Percentiles rank a stretch among this genome's conserved stretches.
Conservation (phyloP, 306 rosid species). For the Parietaria judaica region DNA sequence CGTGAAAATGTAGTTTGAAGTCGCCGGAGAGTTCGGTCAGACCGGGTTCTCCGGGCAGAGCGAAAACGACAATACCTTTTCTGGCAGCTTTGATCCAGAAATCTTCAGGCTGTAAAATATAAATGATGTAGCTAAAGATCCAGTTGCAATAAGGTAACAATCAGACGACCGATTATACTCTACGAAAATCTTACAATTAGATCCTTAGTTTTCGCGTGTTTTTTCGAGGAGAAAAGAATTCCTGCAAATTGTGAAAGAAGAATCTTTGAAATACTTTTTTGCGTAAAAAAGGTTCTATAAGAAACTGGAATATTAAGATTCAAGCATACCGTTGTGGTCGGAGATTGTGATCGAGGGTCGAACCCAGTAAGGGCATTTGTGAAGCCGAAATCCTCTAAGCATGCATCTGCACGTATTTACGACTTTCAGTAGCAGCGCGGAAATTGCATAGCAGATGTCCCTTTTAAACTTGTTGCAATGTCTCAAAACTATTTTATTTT, state of each 20-base stretch:
- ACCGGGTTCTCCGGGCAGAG: conserved; percentile 92
- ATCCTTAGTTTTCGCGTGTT: conserved; percentile 75
- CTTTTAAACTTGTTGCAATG: no score
- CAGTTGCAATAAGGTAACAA: conserved; percentile 13
- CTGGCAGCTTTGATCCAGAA: conserved; percentile 80
- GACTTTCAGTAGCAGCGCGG: conserved; percentile 10
- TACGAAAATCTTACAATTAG: conserved; percentile 49
- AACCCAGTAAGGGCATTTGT: conserved; percentile 84
- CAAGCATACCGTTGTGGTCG: conserved; percentile 58
- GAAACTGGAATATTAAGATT: background rate
- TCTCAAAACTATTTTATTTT: no score
- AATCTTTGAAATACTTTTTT: background rate
- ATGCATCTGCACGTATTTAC: conserved; percentile 54
- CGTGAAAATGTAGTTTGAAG: conserved; percentile 84
- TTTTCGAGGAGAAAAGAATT: conserved; percentile 62
- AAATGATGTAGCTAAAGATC: conserved; percentile 17
- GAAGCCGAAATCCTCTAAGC: conserved; percentile 90
- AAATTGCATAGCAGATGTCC: no score
- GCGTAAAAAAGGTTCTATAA: background rate
- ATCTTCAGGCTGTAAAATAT: conserved; percentile 68
- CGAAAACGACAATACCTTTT: conserved; percentile 89
- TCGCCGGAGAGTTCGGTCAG: conserved; percentile 78
- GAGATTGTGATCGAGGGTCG: conserved; percentile 81
- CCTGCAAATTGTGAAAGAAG: conserved; percentile 41
- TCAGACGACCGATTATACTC: background rate